Base-by-base conservation (phyloP, 176 grass and related monocot genomes). In the Oryza coarctata region DNA sequence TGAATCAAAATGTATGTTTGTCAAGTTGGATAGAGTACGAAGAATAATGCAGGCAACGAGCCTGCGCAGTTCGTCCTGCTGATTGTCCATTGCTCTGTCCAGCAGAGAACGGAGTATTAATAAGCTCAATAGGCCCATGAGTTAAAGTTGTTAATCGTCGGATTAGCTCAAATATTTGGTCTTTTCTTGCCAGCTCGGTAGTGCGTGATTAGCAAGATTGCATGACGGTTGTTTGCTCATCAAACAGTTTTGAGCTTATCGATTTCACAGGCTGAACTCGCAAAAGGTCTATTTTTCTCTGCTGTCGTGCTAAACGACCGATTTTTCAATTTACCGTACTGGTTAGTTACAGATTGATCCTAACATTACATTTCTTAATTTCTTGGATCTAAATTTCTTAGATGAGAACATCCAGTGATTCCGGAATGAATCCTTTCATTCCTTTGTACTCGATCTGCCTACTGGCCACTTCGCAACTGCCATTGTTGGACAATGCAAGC, bases 71-170 rank as follows among this genome's bases (percentile, higher is more conserved):
- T 63, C 10, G 36, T 38, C 71, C 82, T 64, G 76, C 25, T 7
- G 41, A 39, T 70, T 76, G 65, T 81, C 82, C 41, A 52, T 64
- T 89, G 52, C 26, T 55, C 7, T n/a, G 64, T 71, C 31, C 31
- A 75, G 2, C 13, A 22, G 61, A 23, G n/a, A 45, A 44, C 41
- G 4, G 43, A 45, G 3, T 28, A 80, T 26, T 47, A 64, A 64
- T 58, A 40, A 23, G 43, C 55, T 69, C 49, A 2, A 47, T 77
- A 38, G 81, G 36, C 30, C 12, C 63, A 49, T 84, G 38, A 8
- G 70, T 30, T 43, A 33, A 75, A 84, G 47, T 32, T 32, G 70
- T 76, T 71, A 71, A 64, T 77, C 40, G 38, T 75, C 66, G 40
- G 39, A 20, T 89, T 20, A 13, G 61, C 76, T 30, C 29, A 73